These are phyloP conservation scores for Solanum arcanum DNA, from an alignment of 257 asterid species.

Conservation along the genomic window DNA sequence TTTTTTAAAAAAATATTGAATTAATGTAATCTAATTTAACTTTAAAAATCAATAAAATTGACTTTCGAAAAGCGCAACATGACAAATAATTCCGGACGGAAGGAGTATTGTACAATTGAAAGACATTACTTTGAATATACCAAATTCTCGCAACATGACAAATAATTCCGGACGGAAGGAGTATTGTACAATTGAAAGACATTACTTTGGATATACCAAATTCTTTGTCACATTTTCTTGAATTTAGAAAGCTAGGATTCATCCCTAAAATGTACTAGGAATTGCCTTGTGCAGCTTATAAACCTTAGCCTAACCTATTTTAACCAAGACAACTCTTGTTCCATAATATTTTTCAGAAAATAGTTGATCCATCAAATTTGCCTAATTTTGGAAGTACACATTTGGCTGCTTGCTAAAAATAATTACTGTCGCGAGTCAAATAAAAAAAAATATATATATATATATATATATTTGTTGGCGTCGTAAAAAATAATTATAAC, in stretches of 20 bases:
- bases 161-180: no score
- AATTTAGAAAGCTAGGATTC: background rate
- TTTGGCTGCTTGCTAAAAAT: background rate
- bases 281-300: background rate
- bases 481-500: background rate
- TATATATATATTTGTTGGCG: background rate
- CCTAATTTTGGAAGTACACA: background rate
- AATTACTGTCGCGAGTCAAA: background rate
- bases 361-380: background rate
- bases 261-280: background rate
- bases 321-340: background rate
- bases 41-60: no score
- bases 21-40: no score
- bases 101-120: background rate
- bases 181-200: background rate
- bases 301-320: background rate
- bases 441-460: no score
- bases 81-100: no score
- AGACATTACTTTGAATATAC: background rate
- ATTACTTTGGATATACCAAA: background rate
- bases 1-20: no score
- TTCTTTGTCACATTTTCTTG: background rate
- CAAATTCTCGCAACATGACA: background rate
- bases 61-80: no score
- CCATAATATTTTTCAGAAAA: background rate